phyloP scores from a whole-genome alignment of 2,329 filamentous ascomycete species.

The Phyllachora maydis region DNA sequence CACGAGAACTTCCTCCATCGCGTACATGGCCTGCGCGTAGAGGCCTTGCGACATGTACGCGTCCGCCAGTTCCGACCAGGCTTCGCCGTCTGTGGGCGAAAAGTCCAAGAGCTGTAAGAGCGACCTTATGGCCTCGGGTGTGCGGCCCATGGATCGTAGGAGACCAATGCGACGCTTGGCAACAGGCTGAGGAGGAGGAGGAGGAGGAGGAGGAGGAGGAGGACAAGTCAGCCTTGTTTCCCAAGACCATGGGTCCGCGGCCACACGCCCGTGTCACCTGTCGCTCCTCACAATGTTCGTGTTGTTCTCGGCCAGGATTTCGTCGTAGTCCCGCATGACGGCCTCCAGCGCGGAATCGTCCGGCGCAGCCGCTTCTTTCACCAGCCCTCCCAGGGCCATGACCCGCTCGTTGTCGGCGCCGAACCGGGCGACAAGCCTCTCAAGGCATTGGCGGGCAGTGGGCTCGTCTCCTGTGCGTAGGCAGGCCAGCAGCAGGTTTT shows the following conservation, averaged over 20 bases:
- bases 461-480: conserved; percentile 68
- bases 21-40: conserved; percentile 67
- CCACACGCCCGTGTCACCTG: too few relatives aligned
- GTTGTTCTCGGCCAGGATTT: conserved; percentile 49
- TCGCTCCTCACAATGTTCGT: conserved; percentile 74
- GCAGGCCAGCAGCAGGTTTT: conserved; percentile 71
- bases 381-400: conserved; percentile 62
- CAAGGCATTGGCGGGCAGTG: conserved; percentile 54
- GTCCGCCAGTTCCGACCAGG: conserved; percentile 81
- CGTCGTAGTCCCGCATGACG: conserved; percentile 60
- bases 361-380: conserved; percentile 63
- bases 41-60: conserved; percentile 65
- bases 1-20: conserved; percentile 76
- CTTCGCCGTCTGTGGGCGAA: conserved; percentile 76
- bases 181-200: conserved; percentile 42
- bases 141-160: conserved; percentile 50
- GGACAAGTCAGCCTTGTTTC: too few relatives aligned
- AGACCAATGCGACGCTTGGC: conserved; percentile 70
- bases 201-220: conserved; percentile 15
- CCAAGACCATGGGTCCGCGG: too few relatives aligned
- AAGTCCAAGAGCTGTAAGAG: conserved; percentile 60
- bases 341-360: conserved; percentile 42
- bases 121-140: conserved; percentile 51
- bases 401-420: conserved; percentile 69
- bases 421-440: conserved; percentile 60